phyloP scores from a whole-genome alignment of 768 basidiomycete species.

The Mrakia frigida region DNA sequence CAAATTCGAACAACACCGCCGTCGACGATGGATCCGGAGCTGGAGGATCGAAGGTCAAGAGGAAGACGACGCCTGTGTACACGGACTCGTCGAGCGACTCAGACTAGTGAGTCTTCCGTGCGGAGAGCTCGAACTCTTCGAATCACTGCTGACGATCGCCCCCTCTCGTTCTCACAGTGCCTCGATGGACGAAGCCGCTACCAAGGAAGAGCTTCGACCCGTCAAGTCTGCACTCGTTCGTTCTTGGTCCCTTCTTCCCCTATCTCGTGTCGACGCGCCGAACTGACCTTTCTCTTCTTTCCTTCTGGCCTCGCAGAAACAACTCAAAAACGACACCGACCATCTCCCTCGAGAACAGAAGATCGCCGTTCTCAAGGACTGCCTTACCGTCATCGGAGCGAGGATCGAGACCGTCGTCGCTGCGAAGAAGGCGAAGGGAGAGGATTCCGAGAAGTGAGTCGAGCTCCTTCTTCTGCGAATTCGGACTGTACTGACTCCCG shows the following conservation, averaged over 20 bases:
- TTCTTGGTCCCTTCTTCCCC: background rate
- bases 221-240: slow-evolving; percentile 91
- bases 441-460: slow-evolving; percentile 69
- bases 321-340: slow-evolving; percentile 86
- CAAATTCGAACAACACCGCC: background rate
- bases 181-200: slow-evolving; percentile 88
- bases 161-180: slow-evolving; percentile 52
- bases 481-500: background rate
- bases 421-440: slow-evolving; percentile 68
- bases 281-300: background rate
- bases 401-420: slow-evolving; percentile 81
- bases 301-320: slow-evolving; percentile 68
- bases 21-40: background rate
- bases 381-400: slow-evolving; percentile 84
- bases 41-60: slow-evolving; percentile 50
- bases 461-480: slow-evolving; percentile 37
- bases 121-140: no score
- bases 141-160: background rate
- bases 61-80: slow-evolving; percentile 91
- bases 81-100: slow-evolving; percentile 80
- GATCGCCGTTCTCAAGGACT: slow-evolving; percentile 90
- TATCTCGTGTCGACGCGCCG: background rate
- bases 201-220: slow-evolving; percentile 91
- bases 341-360: slow-evolving; percentile 94
- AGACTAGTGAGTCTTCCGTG: slow-evolving; percentile 71